Percentiles rank a stretch among this genome's conserved stretches.
Conservation (phyloP, 495 filamentous ascomycete species). For the Podospora bellae-mahoneyi region DNA sequence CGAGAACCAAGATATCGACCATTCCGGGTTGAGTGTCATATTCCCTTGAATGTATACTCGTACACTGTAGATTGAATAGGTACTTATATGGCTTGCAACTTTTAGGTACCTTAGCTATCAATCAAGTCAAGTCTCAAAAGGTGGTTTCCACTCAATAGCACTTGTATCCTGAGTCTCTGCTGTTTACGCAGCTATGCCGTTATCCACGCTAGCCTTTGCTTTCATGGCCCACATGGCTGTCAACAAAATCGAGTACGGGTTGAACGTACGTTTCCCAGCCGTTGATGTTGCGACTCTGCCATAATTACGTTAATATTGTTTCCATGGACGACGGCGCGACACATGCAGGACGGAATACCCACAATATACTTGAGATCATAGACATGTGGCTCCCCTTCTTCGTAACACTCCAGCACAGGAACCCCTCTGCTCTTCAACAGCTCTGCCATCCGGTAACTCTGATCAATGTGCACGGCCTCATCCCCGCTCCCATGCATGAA, state of each 20-base stretch:
- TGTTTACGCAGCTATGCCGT: too few species aligned
- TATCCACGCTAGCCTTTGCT: background rate
- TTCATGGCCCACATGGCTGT: conserved; percentile 8
- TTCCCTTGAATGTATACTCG: too few species aligned
- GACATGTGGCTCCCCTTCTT: conserved; percentile 24
- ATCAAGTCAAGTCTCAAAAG: too few species aligned
- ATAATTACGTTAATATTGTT: background rate
- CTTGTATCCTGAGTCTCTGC: too few species aligned
- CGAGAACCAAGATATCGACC: too few species aligned
- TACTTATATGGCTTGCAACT: too few species aligned
- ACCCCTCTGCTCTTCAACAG: conserved; percentile 22
- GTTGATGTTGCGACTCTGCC: conserved; percentile 17
- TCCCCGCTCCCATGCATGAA: conserved; percentile 31
- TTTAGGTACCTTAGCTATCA: too few species aligned
- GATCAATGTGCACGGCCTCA: conserved; percentile 21
- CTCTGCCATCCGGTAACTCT: conserved; percentile 25
- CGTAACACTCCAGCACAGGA: conserved; percentile 27
- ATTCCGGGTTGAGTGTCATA: too few species aligned
- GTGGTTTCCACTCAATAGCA: too few species aligned
- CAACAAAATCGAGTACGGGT: conserved; percentile 29
- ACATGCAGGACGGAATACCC: conserved; percentile 1
- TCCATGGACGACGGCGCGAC: background rate
- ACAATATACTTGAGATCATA: conserved; percentile 33
- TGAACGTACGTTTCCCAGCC: conserved; percentile 30
- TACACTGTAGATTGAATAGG: too few species aligned